Evolutionary conservation across 495 filamentous ascomycete species (phyloP), one percentile per base, ranked within the genome.

Genomic region (Penicillium flavigenum): DNA sequence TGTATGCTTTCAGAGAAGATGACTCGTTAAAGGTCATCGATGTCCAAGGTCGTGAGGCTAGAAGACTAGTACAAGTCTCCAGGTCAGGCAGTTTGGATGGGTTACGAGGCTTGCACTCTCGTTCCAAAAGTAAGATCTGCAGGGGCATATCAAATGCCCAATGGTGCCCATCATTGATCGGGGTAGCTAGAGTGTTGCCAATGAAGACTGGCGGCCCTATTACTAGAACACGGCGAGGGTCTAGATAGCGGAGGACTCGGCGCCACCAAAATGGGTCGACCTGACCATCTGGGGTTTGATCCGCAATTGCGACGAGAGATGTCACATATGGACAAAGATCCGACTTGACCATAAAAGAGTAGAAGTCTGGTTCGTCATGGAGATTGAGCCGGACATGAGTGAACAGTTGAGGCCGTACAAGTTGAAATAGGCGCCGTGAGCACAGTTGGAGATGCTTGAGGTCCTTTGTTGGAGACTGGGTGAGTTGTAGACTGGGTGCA

Each of bases 91-190:
- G 24, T 6, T 47, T 16, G 12, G 36, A 16, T 24, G 26, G 36
- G 22, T 51, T 27, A 17, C 29, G 9, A 44, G 24, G 5, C 39
- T 45, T 53, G 41, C n/a, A 12, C 12, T 65, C 54, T 34, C 43
- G 63, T 34, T 70, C 63, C 24, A 75, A 27, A 17, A 70, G 62
- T 26, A 77, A 19, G 9, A 69, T 62, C 47, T 79, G 76, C 10
- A 71, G 51, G 0, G 68, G 54, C 19, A 75, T 71, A 24, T 72
- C 68, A 60, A 79, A 79, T 17, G 75, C 75, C 72, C 73, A 77
- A 45, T 61, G 69, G 58, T 77, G 64, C 4, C 58, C 64, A 31
- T 73, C 66, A 31, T 65, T 61, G 12, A 73, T 65, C n/a, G 58
- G 46, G 5, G 60, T 67, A 19, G 63, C 63, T 29, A 74, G 39